These are phyloP conservation scores for Chaetomidium leptoderma DNA, from an alignment of 495 filamentous ascomycete species.

Conservation along the genomic window DNA sequence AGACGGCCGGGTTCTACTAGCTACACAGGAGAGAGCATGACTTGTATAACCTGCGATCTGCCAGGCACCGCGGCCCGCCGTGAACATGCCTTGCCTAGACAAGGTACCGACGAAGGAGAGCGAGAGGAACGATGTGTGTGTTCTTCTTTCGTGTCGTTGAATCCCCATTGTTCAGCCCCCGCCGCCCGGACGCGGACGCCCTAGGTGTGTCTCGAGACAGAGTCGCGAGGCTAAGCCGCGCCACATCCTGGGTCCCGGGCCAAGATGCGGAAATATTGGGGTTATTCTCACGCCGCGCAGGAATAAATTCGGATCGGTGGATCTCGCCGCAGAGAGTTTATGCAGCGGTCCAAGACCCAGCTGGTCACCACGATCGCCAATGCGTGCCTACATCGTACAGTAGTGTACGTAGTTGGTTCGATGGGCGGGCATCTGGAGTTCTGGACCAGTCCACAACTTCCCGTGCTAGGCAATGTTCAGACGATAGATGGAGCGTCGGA, in stretches of 20 bases:
- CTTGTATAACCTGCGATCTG: too few relatives aligned
- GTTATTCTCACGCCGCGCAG: constrained; percentile 3
- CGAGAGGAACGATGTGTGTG: neutral
- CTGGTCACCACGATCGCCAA: neutral
- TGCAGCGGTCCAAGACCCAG: neutral
- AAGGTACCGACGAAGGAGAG: too few relatives aligned
- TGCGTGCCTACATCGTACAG: too few relatives aligned
- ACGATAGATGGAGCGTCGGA: constrained; percentile 1
- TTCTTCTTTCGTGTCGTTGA: too few relatives aligned
- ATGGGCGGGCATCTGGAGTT: neutral
- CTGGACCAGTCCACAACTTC: neutral
- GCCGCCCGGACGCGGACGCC: neutral
- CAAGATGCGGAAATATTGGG: constrained; percentile 7
- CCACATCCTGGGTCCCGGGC: constrained; percentile 5
- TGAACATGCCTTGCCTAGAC: too few relatives aligned
- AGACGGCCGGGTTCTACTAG: too few relatives aligned
- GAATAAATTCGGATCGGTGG: neutral
- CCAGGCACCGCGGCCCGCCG: too few relatives aligned
- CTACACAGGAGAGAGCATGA: too few relatives aligned
- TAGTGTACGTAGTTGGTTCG: too few relatives aligned
- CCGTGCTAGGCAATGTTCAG: neutral
- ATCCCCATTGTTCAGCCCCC: neutral
- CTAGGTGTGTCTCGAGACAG: constrained; percentile 9
- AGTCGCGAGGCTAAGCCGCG: neutral
- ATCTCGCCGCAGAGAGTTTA: neutral